Percentiles rank a stretch among this genome's conserved stretches.
phyloP scores from a whole-genome alignment of 306 rosid species.

The Calophaca sinica region DNA sequence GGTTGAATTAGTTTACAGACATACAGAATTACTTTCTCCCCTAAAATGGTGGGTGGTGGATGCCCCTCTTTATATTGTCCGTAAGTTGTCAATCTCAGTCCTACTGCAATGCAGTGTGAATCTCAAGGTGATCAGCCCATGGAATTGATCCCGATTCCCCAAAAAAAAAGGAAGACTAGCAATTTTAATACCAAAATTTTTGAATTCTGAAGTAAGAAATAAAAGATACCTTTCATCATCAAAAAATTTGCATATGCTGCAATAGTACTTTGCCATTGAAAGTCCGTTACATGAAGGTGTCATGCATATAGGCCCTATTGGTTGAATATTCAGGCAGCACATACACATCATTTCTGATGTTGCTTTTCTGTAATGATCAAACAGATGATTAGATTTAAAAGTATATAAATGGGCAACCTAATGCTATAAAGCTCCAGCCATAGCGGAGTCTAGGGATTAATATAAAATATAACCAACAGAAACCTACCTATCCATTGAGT shows the following conservation, averaged over 20 bases:
- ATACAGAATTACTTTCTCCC: conserved; percentile 19
- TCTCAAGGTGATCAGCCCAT: conserved; percentile 4
- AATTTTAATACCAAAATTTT: conserved; percentile 21
- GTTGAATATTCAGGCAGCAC: conserved; percentile 81
- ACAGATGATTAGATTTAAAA: conserved; percentile 22
- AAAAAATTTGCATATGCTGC: conserved; percentile 94
- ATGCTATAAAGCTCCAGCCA: not conserved
- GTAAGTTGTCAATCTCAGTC: conserved; percentile 35
- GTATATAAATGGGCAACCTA: not conserved
- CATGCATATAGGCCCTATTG: conserved; percentile 80
- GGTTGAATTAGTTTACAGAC: not conserved
- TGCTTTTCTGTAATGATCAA: conserved; percentile 70
- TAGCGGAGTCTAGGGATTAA: conserved; percentile 28
- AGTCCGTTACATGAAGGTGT: conserved; percentile 89
- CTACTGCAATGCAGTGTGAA: conserved; percentile 19
- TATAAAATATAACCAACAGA: conserved; percentile 40
- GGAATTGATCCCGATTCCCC: conserved; percentile 22
- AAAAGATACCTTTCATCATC: conserved; percentile 91
- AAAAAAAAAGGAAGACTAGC: not conserved
- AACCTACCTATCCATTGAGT: conserved; percentile 95
- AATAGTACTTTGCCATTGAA: conserved; percentile 91
- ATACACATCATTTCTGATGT: conserved; percentile 96
- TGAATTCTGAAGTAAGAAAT: conserved; percentile 36
- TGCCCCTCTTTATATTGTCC: conserved; percentile 24
- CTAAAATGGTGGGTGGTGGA: not conserved